phyloP scores from a whole-genome alignment of 108 stramenopile species.

The Pseudonitzschia delicatissima region DNA sequence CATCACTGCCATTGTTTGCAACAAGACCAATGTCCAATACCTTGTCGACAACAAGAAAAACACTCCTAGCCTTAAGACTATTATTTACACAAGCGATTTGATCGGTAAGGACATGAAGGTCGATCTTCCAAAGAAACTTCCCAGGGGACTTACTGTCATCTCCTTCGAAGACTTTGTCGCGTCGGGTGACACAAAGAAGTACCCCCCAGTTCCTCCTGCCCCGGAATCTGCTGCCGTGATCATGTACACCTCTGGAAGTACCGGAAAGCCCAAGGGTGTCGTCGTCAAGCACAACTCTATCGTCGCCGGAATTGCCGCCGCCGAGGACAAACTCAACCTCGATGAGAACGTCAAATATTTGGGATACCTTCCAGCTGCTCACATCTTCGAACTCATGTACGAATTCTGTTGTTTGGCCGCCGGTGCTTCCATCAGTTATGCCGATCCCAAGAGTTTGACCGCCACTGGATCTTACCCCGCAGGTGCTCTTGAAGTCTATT shows the following conservation, averaged over 20 bases:
- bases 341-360: conserved; percentile 50
- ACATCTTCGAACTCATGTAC: conserved; percentile 88
- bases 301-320: conserved; percentile 58
- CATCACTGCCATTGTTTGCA: conserved; percentile 81
- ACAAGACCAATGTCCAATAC: conserved; percentile 69
- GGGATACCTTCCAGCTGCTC: conserved; percentile 75
- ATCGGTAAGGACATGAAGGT: conserved; percentile 56
- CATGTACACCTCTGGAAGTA: conserved; percentile 94
- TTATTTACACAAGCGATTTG: conserved; percentile 83
- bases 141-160: conserved; percentile 46
- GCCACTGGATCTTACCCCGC: conserved; percentile 80
- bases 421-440: conserved; percentile 77
- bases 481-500: conserved; percentile 81
- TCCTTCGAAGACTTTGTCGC: conserved; percentile 80
- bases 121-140: conserved; percentile 47
- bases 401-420: conserved; percentile 62
- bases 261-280: conserved; percentile 97
- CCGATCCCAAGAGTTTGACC: conserved; percentile 82
- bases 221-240: conserved; percentile 86
- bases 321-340: conserved; percentile 27
- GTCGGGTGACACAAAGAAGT: conserved; percentile 64
- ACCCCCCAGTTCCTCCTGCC: conserved; percentile 66
- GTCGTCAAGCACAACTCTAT: conserved; percentile 87
- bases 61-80: conserved; percentile 77
- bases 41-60: conserved; percentile 48